Conservation (phyloP, 2,329 filamentous ascomycete species). For the Plectosphaerella cucumerina region DNA sequence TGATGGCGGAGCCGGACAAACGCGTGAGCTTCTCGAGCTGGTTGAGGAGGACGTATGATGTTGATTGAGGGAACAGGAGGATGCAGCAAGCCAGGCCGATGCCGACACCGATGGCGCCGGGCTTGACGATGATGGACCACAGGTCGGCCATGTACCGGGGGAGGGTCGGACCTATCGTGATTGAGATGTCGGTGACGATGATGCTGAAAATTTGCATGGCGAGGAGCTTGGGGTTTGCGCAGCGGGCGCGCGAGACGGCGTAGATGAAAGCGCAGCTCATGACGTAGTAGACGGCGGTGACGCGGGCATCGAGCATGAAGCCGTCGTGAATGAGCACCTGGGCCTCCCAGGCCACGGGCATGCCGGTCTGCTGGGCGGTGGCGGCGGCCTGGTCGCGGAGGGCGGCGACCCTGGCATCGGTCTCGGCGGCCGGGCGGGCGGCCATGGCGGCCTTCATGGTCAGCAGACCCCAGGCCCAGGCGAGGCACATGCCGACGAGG, state of each 20-base stretch:
- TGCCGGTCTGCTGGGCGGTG: constrained; percentile 21
- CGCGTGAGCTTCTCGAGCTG: constrained; percentile 24
- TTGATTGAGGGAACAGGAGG: constrained; percentile 44
- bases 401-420: constrained; percentile 24
- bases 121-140: constrained; percentile 34
- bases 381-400: constrained; percentile 30
- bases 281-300: constrained; percentile 30
- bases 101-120: constrained; percentile 39
- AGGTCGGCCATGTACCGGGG: constrained; percentile 34
- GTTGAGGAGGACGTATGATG: constrained; percentile 36
- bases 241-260: constrained; percentile 34
- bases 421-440: constrained; percentile 32
- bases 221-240: constrained; percentile 38
- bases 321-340: constrained; percentile 35
- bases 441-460: constrained; percentile 43
- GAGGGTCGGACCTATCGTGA: constrained; percentile 37
- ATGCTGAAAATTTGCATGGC: constrained; percentile 41
- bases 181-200: constrained; percentile 40
- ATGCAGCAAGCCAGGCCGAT: constrained; percentile 38
- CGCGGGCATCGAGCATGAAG: constrained; percentile 41
- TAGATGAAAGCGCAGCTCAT: constrained; percentile 42
- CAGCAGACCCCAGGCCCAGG: constrained; percentile 45
- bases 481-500: constrained; percentile 39
- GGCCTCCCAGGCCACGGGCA: constrained; percentile 19
- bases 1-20: constrained; percentile 25